These are phyloP conservation scores for Furcasterigmium furcatum DNA, from an alignment of 2,329 filamentous ascomycete genomes.

Conservation along the genomic window DNA sequence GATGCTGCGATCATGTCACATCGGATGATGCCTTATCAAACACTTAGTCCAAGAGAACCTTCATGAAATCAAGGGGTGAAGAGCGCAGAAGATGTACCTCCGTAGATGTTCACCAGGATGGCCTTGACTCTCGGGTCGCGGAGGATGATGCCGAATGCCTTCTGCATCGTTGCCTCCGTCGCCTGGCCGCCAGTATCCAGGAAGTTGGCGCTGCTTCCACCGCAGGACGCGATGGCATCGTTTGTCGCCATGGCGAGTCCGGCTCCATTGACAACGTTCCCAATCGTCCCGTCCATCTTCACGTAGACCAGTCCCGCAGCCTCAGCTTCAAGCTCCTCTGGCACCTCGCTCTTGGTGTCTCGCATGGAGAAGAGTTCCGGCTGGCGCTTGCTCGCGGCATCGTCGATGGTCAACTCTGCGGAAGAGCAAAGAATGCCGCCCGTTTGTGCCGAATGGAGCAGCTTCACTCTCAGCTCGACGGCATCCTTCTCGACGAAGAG, in stretches of 20 bases:
- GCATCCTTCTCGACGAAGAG: slow-evolving; percentile 46
- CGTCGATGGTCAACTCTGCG: slow-evolving; percentile 43
- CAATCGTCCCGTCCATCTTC: slow-evolving; percentile 60
- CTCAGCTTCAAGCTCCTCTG: slow-evolving; percentile 33
- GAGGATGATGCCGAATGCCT: slow-evolving; percentile 71
- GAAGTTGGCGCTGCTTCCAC: slow-evolving; percentile 75
- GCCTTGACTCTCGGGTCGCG: slow-evolving; percentile 69
- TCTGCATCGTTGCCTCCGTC: slow-evolving; percentile 75
- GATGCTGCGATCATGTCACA: slow-evolving; percentile 50
- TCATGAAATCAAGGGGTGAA: too few relatives aligned
- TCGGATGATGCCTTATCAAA: slow-evolving; percentile 36
- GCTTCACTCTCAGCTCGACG: slow-evolving; percentile 38
- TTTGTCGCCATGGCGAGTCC: slow-evolving; percentile 90
- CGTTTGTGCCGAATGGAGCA: slow-evolving; percentile 23
- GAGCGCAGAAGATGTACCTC: too few relatives aligned
- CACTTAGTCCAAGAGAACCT: too few relatives aligned
- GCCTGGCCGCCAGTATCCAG: slow-evolving; percentile 89
- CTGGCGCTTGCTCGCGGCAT: slow-evolving; percentile 40
- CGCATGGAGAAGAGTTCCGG: slow-evolving; percentile 31
- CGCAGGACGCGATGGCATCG: slow-evolving; percentile 68
- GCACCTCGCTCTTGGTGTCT: slow-evolving; percentile 26
- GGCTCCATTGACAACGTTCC: slow-evolving; percentile 84
- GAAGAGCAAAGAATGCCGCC: slow-evolving; percentile 28
- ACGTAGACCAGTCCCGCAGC: slow-evolving; percentile 77
- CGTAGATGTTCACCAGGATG: slow-evolving; percentile 57